Conservation (phyloP, 306 rosid genomes). For the Citrullus colocynthis region DNA sequence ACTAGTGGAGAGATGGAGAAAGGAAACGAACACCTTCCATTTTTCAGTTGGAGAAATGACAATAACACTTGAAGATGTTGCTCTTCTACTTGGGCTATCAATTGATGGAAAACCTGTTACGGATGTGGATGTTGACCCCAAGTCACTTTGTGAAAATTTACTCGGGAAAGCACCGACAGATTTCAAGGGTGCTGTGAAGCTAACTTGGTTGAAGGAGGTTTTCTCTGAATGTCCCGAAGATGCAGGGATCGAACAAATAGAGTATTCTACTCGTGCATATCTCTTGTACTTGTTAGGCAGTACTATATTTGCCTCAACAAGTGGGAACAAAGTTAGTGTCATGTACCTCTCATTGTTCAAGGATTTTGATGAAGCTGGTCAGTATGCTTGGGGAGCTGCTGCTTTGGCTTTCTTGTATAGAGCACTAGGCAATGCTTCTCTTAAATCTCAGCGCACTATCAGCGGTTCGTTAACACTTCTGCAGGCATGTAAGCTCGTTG, state of each 20-base stretch:
- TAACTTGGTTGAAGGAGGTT: slow-evolving; percentile 82
- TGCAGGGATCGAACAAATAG: slow-evolving; percentile 50
- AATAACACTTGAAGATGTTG: slow-evolving; percentile 84
- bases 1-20: slow-evolving; percentile 89
- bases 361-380: slow-evolving; percentile 60
- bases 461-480: slow-evolving; percentile 79
- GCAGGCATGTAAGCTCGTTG: slow-evolving; percentile 32
- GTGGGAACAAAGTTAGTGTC: slow-evolving; percentile 84
- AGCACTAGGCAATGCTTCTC: slow-evolving; percentile 81
- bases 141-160: slow-evolving; percentile 56
- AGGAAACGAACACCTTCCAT: slow-evolving; percentile 93
- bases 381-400: slow-evolving; percentile 87
- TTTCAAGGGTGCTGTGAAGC: slow-evolving; percentile 89
- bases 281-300: slow-evolving; percentile 80
- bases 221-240: slow-evolving; percentile 70
- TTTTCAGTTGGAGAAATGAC: slow-evolving; percentile 78
- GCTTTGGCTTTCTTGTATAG: slow-evolving; percentile 86
- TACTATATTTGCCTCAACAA: slow-evolving; percentile 82
- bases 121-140: slow-evolving; percentile 50
- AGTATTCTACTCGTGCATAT: slow-evolving; percentile 63
- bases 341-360: slow-evolving; percentile 73
- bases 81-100: slow-evolving; percentile 68
- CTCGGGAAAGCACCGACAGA: slow-evolving; percentile 75
- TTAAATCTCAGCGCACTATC: slow-evolving; percentile 72
- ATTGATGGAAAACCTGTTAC: slow-evolving; percentile 78